Base-by-base conservation (phyloP, 73 alveolate genomes). In the Paramecium sonneborni region DNA sequence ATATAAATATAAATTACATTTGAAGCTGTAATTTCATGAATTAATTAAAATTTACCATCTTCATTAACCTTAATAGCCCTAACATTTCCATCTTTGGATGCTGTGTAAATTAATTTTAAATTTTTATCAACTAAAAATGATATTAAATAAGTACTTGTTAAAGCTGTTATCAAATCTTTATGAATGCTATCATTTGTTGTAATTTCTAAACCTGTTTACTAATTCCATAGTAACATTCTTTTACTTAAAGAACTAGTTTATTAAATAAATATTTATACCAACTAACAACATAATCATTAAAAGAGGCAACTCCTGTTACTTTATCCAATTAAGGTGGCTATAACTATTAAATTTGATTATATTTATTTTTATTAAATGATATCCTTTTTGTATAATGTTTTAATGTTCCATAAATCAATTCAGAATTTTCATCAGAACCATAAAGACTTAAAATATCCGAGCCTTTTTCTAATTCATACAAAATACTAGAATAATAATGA, bases 251-350 rank as follows among this genome's bases (percentile, higher is more conserved):
- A 74, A 39, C 87, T 74, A 37, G 3, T 34, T n/a, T 15, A 37
- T n/a, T 28, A 6, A 7, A 74, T 34, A 14, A 24, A 28, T 74
- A 62, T 11, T 1, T 18, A 23, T 74, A 74, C 87, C 87, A 74
- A 39, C 87, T 74, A 14, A 74, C 58, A 14, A 74, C 32, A 74
- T 34, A 37, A 21, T 74, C 57, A 34, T 14, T 20, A 74, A 74
- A 23, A 34, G 44, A 21, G 8, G 57, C 87, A 32, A 74, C 87
- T 74, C 87, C 87, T 37, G 87, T 74, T 21, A 74, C 87, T 21
- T 74, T 74, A 74, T 74, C 87, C 10, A 37, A 74, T 37, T 74
- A 39, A 74, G 87, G 87, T n/a, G 87, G 87, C n/a, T 34, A 37
- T 39, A 74, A 74, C 67, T 37, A 37, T 74, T 74, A 74, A 18